Conservation (phyloP, 176 grass and related monocot species). For the Avena eriantha region DNA sequence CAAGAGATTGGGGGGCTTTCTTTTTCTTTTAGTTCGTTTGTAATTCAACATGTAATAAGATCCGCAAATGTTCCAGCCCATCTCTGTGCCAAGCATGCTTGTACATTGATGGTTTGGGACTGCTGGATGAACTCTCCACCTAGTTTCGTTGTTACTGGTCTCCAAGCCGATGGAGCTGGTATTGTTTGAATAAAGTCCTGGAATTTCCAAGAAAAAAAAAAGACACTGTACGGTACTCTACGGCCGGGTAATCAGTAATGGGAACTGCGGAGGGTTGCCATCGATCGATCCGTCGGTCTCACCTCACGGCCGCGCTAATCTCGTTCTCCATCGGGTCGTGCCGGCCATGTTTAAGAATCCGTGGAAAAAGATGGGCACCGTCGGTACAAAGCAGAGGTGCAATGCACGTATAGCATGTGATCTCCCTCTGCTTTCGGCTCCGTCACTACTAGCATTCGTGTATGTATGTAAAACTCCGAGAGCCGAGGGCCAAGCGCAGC, state of each 20-base stretch:
- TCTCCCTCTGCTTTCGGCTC: slow-evolving; percentile 25
- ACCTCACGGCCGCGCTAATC: not conserved
- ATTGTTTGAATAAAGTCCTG: no score
- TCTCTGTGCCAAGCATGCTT: no score
- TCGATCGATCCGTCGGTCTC: not conserved
- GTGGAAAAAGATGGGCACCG: not conserved
- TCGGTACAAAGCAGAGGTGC: not conserved
- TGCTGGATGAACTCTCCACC: no score
- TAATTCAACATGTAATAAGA: no score
- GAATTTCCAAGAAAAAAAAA: no score
- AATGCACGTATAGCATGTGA: slow-evolving; percentile 37
- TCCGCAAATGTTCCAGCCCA: no score
- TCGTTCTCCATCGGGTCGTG: not conserved
- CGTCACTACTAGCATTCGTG: not conserved
- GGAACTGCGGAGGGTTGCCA: not conserved
- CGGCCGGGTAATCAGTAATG: not conserved
- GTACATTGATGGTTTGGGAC: no score
- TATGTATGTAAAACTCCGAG: not conserved
- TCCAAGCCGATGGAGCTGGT: no score
- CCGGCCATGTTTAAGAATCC: slow-evolving; percentile 23
- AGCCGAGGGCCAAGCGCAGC: not conserved
- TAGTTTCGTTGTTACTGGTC: no score
- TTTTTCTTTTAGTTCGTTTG: no score
- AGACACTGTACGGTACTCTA: not conserved
- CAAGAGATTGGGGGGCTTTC: no score